Evolutionary conservation across 2,329 filamentous ascomycete species (phyloP).

Genomic region (Curvularia eragrostidis): DNA sequence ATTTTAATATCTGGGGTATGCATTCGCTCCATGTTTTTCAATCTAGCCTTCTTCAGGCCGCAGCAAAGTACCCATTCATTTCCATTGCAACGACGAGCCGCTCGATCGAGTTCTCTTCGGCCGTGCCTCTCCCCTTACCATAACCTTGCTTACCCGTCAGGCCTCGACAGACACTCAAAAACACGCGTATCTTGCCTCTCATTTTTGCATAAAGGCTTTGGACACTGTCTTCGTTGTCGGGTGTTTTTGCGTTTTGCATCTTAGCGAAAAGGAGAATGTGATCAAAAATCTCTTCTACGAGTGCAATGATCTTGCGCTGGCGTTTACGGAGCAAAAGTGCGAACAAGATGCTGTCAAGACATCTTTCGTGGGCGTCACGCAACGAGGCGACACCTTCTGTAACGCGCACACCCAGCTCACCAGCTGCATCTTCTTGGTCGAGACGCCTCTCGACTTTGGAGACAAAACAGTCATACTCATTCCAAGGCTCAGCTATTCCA

Average conservation of each 20-base stretch:
- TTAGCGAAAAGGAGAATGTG: conserved; percentile 70
- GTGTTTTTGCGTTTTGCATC: conserved; percentile 33
- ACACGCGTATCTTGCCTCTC: conserved; percentile 74
- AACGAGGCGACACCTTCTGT: conserved; percentile 70
- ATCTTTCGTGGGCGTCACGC: conserved; percentile 72
- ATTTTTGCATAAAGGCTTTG: conserved; percentile 68
- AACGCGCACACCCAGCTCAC: conserved; percentile 55
- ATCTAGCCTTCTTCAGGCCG: neutral
- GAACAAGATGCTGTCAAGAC: conserved; percentile 77
- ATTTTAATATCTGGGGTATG: neutral
- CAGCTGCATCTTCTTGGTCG: conserved; percentile 51
- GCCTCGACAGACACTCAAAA: conserved; percentile 74
- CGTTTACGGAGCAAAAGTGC: conserved; percentile 75
- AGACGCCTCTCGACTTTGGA: conserved; percentile 67
- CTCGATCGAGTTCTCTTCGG: conserved; percentile 67
- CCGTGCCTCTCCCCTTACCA: conserved; percentile 45
- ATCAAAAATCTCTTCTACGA: conserved; percentile 79
- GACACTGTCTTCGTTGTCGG: conserved; percentile 38
- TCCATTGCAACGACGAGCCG: conserved; percentile 74
- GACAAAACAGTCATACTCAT: conserved; percentile 70
- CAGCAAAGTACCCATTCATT: conserved; percentile 70
- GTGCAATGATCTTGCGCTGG: conserved; percentile 73
- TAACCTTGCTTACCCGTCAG: conserved; percentile 67
- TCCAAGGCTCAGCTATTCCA: conserved; percentile 77
- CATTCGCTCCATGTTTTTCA: neutral